phyloP scores from a whole-genome alignment of 495 filamentous ascomycete genomes.

The Rhizodiscina lignyota region DNA sequence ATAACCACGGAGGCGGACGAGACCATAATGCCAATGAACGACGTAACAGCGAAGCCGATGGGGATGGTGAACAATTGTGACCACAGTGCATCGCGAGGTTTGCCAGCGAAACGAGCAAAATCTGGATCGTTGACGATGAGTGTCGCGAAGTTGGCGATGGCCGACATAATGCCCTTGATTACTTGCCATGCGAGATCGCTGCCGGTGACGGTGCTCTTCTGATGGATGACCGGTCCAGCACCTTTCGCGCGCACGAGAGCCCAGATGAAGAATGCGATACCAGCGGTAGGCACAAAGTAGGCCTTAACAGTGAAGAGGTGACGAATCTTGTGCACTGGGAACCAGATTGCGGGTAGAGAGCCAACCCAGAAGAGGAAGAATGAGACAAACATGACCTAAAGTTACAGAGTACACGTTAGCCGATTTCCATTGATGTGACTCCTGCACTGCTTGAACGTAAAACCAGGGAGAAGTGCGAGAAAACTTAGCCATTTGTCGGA shows the following conservation, averaged over 20 bases:
- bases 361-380: conserved; percentile 38
- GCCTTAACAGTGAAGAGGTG: conserved; percentile 90
- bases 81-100: conserved; percentile 73
- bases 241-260: conserved; percentile 68
- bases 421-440: too few species aligned
- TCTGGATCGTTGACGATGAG: conserved; percentile 70
- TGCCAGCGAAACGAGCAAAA: conserved; percentile 72
- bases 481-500: too few species aligned
- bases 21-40: conserved; percentile 86
- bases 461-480: too few species aligned
- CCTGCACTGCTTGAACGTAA: too few species aligned
- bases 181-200: conserved; percentile 64
- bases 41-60: conserved; percentile 71
- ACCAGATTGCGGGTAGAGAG: conserved; percentile 41
- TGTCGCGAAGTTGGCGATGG: conserved; percentile 86
- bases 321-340: conserved; percentile 55
- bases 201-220: conserved; percentile 46
- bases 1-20: conserved; percentile 73
- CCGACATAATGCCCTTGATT: conserved; percentile 69
- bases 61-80: conserved; percentile 81
- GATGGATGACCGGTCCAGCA: conserved; percentile 69
- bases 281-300: conserved; percentile 67
- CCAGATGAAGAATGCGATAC: conserved; percentile 84
- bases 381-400: too few species aligned
- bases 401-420: too few species aligned